Conservation (phyloP, 148 eudicot species). For the Cornus kousa region DNA sequence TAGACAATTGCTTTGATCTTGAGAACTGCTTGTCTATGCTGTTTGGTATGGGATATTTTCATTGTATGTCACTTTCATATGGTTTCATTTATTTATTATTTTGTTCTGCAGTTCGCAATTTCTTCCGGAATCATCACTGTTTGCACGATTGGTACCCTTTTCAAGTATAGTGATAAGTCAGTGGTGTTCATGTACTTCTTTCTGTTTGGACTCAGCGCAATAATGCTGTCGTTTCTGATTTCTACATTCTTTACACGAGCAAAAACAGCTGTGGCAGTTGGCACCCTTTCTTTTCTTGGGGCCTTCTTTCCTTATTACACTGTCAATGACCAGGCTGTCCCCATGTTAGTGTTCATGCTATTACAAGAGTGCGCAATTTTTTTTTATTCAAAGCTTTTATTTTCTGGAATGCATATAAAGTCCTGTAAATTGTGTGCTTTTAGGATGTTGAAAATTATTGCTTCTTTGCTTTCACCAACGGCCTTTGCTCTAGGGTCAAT, state of each 20-base stretch:
- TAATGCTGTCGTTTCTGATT: constrained; percentile 84
- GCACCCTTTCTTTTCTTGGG: constrained; percentile 94
- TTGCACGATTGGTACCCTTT: constrained; percentile 84
- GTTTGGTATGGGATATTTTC: not conserved
- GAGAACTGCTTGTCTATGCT: not conserved
- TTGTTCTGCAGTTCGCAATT: constrained; percentile 79
- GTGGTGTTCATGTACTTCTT: constrained; percentile 96
- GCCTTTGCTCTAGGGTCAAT: constrained; percentile 96
- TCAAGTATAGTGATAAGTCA: constrained; percentile 89
- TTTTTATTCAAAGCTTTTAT: not conserved
- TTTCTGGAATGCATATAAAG: not conserved
- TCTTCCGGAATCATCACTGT: constrained; percentile 81
- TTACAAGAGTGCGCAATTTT: not conserved
- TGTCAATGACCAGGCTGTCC: constrained; percentile 70
- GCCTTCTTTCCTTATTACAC: constrained; percentile 97
- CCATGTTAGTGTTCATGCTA: constrained; percentile 57
- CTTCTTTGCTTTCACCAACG: constrained; percentile 96
- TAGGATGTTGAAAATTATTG: constrained; percentile 75
- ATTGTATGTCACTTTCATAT: not conserved
- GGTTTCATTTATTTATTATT: constrained; percentile 1
- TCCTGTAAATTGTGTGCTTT: constrained; percentile 11
- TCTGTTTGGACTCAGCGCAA: constrained; percentile 90
- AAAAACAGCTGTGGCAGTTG: constrained; percentile 98
- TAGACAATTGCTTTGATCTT: not conserved
- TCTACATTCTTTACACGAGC: constrained; percentile 94